Evolutionary conservation across 2,329 filamentous ascomycete genomes (phyloP).

Genomic region (Camillea tinctor): DNA sequence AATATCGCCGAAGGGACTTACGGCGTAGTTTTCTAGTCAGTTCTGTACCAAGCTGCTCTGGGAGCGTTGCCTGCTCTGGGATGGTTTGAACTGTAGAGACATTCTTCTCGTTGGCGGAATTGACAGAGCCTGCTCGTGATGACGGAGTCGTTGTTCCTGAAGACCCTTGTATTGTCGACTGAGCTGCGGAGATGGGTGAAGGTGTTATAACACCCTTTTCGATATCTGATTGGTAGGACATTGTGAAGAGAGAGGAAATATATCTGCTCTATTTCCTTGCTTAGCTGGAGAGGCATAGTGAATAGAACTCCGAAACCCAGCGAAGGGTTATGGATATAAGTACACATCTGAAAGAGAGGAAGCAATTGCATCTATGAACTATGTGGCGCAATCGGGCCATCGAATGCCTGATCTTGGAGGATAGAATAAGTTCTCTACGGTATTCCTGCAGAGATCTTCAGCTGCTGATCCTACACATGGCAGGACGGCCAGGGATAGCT

Average conservation of each 20-base stretch:
- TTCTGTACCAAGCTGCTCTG: conserved; percentile 24
- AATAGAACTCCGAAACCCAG: conserved; percentile 5
- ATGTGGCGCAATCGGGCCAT: conserved; percentile 2
- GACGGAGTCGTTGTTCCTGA: conserved; percentile 24
- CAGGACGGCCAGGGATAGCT: conserved; percentile 4
- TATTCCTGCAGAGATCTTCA: conserved; percentile 11
- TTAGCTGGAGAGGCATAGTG: conserved; percentile 14
- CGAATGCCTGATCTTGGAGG: conserved; percentile 1
- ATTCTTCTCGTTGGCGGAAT: conserved; percentile 18
- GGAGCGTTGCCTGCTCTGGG: conserved; percentile 21
- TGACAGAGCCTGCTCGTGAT: conserved; percentile 17
- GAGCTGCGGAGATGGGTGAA: conserved; percentile 3
- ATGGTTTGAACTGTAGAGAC: conserved; percentile 6
- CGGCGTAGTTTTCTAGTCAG: conserved; percentile 26
- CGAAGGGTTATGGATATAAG: conserved; percentile 13
- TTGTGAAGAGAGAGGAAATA: conserved; percentile 17
- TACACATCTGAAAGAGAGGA: conserved; percentile 7
- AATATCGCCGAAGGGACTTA: conserved; percentile 9
- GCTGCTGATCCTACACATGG: conserved; percentile 14
- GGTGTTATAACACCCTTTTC: conserved; percentile 16
- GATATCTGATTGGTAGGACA: conserved; percentile 11
- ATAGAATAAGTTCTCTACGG: conserved; percentile 5
- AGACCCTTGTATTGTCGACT: conserved; percentile 12
- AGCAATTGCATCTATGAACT: conserved; percentile 5
- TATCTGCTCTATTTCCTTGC: conserved; percentile 8